phyloP scores from a whole-genome alignment of 306 rosid species.

The Cucumis sativus region Cucumber_9930_V3 NC_026656.2:19583001-19583500 shows the following conservation, averaged over 20 bases:
- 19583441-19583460: not conserved
- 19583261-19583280: not conserved
- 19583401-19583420: not conserved
- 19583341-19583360: not conserved
- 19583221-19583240: not conserved
- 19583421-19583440: conserved; percentile 3
- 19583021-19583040: conserved; percentile 1
- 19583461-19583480: not conserved
- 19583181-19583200: not conserved
- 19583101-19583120: not conserved
- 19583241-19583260: not conserved
- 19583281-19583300: not conserved
- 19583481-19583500: not conserved
- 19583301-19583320: not conserved
- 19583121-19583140: not conserved
- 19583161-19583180: not conserved
- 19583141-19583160: not conserved
- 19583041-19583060: conserved; percentile 2
- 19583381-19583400: not conserved
- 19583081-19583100: not conserved
- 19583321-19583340: not conserved
- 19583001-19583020: not conserved
- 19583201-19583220: not conserved
- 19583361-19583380: not conserved
- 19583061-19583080: not conserved